Evolutionary conservation across 192 early-diverging fungal genomes (phyloP).

Genomic region (Funneliformis geosporum): DNA sequence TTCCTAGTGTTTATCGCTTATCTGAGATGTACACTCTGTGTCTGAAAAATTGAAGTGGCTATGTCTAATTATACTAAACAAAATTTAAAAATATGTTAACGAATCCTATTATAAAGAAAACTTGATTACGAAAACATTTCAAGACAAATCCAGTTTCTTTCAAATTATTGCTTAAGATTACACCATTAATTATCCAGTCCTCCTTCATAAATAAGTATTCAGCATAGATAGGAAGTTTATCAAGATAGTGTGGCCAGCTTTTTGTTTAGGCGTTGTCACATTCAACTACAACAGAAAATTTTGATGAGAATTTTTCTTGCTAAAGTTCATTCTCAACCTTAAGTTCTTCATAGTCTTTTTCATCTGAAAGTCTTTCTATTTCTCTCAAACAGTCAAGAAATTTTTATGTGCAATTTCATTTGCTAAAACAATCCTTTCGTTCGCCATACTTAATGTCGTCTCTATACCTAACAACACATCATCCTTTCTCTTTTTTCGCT

Average conservation of each 20-base stretch:
- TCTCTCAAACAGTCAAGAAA: background rate
- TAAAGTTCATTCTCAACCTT: background rate
- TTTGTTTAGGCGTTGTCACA: background rate
- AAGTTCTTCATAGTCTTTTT: background rate
- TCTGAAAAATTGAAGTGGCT: slow-evolving; percentile 24
- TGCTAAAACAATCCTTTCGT: background rate
- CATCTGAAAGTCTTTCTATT: background rate
- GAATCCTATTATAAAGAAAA: too few species aligned
- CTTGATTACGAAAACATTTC: background rate
- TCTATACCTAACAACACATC: slow-evolving; percentile 6
- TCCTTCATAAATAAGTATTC: slow-evolving; percentile 13
- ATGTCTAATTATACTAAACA: slow-evolving; percentile 17
- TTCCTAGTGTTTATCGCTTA: slow-evolving; percentile 20
- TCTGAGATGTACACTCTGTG: background rate
- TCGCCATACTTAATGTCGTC: slow-evolving; percentile 27
- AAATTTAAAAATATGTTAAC: too few species aligned
- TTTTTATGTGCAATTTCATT: slow-evolving; percentile 11
- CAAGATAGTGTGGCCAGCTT: slow-evolving; percentile 8
- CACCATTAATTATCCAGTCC: slow-evolving; percentile 3
- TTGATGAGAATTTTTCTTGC: background rate
- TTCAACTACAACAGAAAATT: background rate
- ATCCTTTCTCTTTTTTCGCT: slow-evolving; percentile 6
- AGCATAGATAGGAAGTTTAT: slow-evolving; percentile 14
- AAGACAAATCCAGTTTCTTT: background rate
- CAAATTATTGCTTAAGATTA: slow-evolving; percentile 11